phyloP scores from a whole-genome alignment of 345 rosid genomes.

The Brassica rapa region DNA sequence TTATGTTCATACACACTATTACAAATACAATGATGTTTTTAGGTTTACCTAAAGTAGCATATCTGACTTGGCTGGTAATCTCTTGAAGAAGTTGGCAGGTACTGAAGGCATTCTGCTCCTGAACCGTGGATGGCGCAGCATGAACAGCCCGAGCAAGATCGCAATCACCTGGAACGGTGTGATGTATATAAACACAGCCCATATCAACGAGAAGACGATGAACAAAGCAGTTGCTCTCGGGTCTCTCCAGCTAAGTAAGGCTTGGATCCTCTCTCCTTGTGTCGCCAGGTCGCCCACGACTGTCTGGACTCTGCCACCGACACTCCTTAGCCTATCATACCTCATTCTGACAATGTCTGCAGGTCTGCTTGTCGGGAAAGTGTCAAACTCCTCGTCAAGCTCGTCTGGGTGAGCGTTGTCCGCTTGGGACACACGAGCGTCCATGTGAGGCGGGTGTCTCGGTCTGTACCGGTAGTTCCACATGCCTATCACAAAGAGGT shows the following conservation, averaged over 20 bases:
- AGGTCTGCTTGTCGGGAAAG: slow-evolving; percentile 63
- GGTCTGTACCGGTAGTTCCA: slow-evolving; percentile 91
- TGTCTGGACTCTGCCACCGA: slow-evolving; percentile 84
- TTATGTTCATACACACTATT: slow-evolving; percentile 24
- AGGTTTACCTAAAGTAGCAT: slow-evolving; percentile 56
- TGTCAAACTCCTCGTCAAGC: slow-evolving; percentile 92
- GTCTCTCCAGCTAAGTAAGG: slow-evolving; percentile 95
- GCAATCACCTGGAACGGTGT: slow-evolving; percentile 91
- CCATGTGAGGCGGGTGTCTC: slow-evolving; percentile 92
- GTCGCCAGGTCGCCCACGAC: slow-evolving; percentile 89
- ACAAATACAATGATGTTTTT: slow-evolving; percentile 18
- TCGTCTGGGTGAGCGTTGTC: slow-evolving; percentile 72
- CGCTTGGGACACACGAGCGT: slow-evolving; percentile 79
- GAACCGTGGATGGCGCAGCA: slow-evolving; percentile 93
- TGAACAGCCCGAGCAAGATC: slow-evolving; percentile 62
- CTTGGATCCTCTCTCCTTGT: slow-evolving; percentile 85
- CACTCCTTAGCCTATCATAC: slow-evolving; percentile 78
- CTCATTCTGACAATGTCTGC: slow-evolving; percentile 68
- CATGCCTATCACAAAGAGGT: slow-evolving; percentile 86
- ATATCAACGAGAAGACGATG: slow-evolving; percentile 67
- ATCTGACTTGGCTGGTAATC: slow-evolving; percentile 91
- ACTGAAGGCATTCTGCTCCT: slow-evolving; percentile 84
- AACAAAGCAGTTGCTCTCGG: slow-evolving; percentile 87
- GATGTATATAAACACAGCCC: slow-evolving; percentile 75
- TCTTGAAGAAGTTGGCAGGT: slow-evolving; percentile 93